These are phyloP conservation scores for Aspergillus egyptiacus DNA, from an alignment of 495 filamentous ascomycete genomes.

Conservation along the genomic window DNA sequence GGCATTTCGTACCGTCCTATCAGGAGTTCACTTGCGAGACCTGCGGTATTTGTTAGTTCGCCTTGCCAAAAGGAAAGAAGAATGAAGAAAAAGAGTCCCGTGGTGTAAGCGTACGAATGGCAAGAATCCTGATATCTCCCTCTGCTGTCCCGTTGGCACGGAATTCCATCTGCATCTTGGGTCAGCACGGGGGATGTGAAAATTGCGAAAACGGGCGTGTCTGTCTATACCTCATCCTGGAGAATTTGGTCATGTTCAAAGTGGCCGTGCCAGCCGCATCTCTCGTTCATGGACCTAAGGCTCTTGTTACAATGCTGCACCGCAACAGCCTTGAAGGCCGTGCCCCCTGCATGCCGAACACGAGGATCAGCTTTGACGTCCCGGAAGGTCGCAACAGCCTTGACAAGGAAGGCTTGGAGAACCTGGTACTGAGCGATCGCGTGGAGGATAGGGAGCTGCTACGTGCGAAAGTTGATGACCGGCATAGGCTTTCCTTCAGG, in stretches of 20 bases:
- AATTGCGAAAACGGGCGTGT: too few species aligned
- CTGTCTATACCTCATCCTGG: constrained; percentile 22
- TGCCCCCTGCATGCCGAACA: constrained; percentile 20
- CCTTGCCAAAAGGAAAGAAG: too few species aligned
- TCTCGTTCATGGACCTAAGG: constrained; percentile 15
- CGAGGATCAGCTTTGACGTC: constrained; percentile 10
- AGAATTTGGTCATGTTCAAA: constrained; percentile 22
- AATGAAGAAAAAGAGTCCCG: background rate
- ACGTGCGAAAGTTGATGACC: constrained; percentile 32
- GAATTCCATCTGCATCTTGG: constrained; percentile 13
- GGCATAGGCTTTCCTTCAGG: constrained; percentile 7
- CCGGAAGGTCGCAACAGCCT: constrained; percentile 14
- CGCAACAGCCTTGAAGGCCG: constrained; percentile 28
- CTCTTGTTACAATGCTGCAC: constrained; percentile 15
- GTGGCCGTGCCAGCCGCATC: constrained; percentile 21
- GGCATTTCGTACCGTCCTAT: constrained; percentile 31
- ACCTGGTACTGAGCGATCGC: constrained; percentile 27
- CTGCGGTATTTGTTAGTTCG: constrained; percentile 10
- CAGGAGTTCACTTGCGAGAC: constrained; percentile 33
- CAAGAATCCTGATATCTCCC: constrained; percentile 22
- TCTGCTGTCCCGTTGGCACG: constrained; percentile 18
- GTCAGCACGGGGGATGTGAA: background rate
- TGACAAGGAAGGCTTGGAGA: constrained; percentile 24
- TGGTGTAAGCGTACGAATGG: constrained; percentile 18
- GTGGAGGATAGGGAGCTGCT: constrained; percentile 31